These are phyloP conservation scores for Cystofilobasidium ferigula DNA, from an alignment of 768 basidiomycete species.

Conservation along the genomic window DNA sequence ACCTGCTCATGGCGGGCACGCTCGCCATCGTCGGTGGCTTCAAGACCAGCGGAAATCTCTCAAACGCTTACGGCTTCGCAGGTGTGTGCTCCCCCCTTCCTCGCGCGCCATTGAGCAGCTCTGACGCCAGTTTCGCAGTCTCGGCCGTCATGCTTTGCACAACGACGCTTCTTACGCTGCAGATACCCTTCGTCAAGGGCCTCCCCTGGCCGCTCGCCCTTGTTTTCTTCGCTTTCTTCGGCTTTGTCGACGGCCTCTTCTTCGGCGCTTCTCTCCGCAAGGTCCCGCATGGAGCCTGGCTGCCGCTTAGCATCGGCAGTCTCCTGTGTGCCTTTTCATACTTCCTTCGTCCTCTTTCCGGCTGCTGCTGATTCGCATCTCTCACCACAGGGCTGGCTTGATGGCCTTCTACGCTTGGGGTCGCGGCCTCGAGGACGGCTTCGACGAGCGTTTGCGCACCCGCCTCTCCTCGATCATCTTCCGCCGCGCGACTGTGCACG, in stretches of 20 bases:
- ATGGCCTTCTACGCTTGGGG: constrained; percentile 62
- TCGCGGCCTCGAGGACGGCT: constrained; percentile 47
- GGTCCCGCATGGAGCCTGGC: constrained; percentile 53
- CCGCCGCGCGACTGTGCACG: constrained; percentile 12
- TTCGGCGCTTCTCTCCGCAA: constrained; percentile 50
- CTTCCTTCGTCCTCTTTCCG: not conserved
- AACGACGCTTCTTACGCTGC: constrained; percentile 48
- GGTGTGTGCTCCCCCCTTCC: not conserved
- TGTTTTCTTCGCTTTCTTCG: constrained; percentile 41
- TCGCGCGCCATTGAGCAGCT: not conserved
- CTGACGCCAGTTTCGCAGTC: constrained; percentile 38
- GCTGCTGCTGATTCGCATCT: not conserved
- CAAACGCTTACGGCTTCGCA: constrained; percentile 46
- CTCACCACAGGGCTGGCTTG: constrained; percentile 39
- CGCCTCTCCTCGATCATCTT: constrained; percentile 34
- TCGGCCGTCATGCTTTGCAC: constrained; percentile 58
- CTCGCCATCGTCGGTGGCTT: constrained; percentile 52
- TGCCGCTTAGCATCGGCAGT: constrained; percentile 51
- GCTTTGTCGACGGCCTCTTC: constrained; percentile 42
- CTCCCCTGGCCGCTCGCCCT: constrained; percentile 43
- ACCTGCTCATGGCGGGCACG: constrained; percentile 47
- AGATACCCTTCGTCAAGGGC: constrained; percentile 51
- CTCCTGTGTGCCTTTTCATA: constrained; percentile 40
- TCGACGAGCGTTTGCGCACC: constrained; percentile 50
- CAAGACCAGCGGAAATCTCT: constrained; percentile 46